Percentiles rank a stretch among this genome's conserved stretches.
Evolutionary conservation across 805 yeast genomes (phyloP).

Genomic region (Sugiyamaella smithiae): DNA sequence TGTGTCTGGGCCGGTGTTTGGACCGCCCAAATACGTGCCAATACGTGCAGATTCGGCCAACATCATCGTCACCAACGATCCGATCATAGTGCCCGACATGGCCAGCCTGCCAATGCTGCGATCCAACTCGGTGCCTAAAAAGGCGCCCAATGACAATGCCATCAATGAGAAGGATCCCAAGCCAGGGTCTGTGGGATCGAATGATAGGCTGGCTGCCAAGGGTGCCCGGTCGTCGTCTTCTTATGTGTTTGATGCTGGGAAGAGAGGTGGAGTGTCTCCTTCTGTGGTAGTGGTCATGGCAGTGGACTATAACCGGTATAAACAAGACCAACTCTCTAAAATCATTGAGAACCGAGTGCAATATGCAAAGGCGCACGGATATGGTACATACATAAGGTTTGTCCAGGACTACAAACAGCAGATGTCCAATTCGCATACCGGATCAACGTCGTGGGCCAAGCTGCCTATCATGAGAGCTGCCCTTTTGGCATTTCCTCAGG

Average conservation of each 20-base stretch:
- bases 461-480: constrained; percentile 73
- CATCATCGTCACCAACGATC: constrained; percentile 16
- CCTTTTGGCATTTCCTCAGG: constrained; percentile 86
- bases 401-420: constrained; percentile 61
- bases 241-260: constrained; percentile 10
- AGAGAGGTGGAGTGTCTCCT: constrained; percentile 23
- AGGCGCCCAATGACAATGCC: constrained; percentile 34
- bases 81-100: constrained; percentile 27
- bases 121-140: constrained; percentile 27
- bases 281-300: constrained; percentile 71
- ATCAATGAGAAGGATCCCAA: constrained; percentile 16
- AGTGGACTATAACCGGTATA: constrained; percentile 70
- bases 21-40: constrained; percentile 11
- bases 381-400: constrained; percentile 84
- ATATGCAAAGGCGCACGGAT: constrained; percentile 77
- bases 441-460: constrained; percentile 54
- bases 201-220: not conserved
- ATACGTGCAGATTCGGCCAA: constrained; percentile 14
- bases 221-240: constrained; percentile 5
- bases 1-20: constrained; percentile 21
- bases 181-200: constrained; percentile 3
- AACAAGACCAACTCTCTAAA: constrained; percentile 56
- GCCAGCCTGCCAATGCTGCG: constrained; percentile 19
- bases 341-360: constrained; percentile 84
- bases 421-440: constrained; percentile 24